Evolutionary conservation across 352 stramenopile species (phyloP).

Genomic region (Discostella stelligera): DNA sequence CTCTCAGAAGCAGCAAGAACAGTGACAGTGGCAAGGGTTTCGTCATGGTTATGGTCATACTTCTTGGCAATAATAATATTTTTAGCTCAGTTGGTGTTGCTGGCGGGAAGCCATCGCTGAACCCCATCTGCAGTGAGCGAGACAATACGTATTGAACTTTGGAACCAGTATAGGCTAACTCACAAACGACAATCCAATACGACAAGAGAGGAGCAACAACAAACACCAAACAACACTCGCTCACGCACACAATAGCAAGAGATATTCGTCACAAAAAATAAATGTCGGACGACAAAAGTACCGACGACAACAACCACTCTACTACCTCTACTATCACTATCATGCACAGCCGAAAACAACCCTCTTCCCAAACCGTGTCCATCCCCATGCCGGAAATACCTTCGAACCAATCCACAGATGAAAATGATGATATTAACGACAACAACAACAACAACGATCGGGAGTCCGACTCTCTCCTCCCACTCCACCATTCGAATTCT

Average conservation of each 20-base stretch:
- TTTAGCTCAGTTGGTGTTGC: too few relatives aligned
- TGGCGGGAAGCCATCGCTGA: too few relatives aligned
- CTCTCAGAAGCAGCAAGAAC: neutral
- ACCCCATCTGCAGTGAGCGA: too few relatives aligned
- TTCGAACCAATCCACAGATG: neutral
- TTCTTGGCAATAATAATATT: too few relatives aligned
- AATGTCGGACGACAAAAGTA: neutral
- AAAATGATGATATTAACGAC: neutral
- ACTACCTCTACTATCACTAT: neutral
- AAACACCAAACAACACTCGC: too few relatives aligned
- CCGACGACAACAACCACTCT: neutral
- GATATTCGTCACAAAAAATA: too few relatives aligned
- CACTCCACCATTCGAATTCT: neutral
- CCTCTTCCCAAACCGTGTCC: neutral
- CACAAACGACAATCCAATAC: too few relatives aligned
- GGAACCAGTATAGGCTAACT: too few relatives aligned
- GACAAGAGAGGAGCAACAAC: too few relatives aligned
- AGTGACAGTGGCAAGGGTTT: neutral
- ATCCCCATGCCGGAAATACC: neutral
- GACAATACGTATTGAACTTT: too few relatives aligned
- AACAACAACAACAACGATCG: neutral
- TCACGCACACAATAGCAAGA: too few relatives aligned
- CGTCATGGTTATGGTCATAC: neutral
- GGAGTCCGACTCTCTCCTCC: neutral
- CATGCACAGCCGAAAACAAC: neutral